These are phyloP conservation scores for Calonectria leucothoes DNA, from an alignment of 2,329 filamentous ascomycete species.

Conservation along the genomic window DNA sequence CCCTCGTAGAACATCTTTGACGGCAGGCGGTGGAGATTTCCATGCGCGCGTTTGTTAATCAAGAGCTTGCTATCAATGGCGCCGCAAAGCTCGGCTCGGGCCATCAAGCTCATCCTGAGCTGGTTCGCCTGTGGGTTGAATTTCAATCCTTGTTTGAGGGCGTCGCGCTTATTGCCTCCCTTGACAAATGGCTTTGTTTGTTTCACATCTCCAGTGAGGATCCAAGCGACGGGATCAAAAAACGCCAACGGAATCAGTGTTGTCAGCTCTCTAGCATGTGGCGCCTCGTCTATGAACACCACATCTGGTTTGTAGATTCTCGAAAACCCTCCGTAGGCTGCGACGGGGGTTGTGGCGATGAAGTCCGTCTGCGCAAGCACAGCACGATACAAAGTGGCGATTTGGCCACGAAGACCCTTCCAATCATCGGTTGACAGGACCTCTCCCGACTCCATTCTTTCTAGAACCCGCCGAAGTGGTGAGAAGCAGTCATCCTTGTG, in stretches of 20 bases:
- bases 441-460: conserved; percentile 43
- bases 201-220: conserved; percentile 59
- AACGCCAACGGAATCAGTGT: conserved; percentile 58
- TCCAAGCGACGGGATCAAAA: conserved; percentile 56
- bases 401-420: conserved; percentile 45
- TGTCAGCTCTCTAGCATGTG: conserved; percentile 58
- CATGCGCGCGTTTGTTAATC: conserved; percentile 52
- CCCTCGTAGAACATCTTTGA: conserved; percentile 56
- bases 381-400: conserved; percentile 51
- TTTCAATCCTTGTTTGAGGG: conserved; percentile 29
- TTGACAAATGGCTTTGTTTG: conserved; percentile 58
- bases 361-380: conserved; percentile 55
- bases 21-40: conserved; percentile 53
- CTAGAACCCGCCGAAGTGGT: conserved; percentile 51
- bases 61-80: conserved; percentile 48
- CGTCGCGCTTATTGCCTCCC: conserved; percentile 32
- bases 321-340: conserved; percentile 51
- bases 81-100: conserved; percentile 47
- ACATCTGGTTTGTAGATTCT: conserved; percentile 81
- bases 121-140: conserved; percentile 49
- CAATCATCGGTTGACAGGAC: conserved; percentile 40
- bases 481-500: conserved; percentile 47
- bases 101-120: conserved; percentile 51
- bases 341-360: conserved; percentile 59
- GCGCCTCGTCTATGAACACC: conserved; percentile 82